These are phyloP conservation scores for Schizochytrium sp. DNA, from an alignment of 108 stramenopile species.

Conservation along the genomic window DNA sequence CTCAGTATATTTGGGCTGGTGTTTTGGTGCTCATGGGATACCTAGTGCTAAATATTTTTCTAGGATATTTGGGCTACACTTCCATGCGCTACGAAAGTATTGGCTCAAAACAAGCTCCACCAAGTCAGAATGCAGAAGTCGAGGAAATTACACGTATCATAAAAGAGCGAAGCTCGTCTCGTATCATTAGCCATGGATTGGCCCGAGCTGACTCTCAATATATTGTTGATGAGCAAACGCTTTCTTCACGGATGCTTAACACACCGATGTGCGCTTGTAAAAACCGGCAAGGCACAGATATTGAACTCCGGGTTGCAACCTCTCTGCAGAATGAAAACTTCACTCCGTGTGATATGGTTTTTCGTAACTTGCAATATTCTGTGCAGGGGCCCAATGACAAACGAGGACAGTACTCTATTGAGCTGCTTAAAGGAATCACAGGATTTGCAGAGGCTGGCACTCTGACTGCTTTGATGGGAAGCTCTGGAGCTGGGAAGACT, in stretches of 20 bases:
- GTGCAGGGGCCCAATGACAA: background rate
- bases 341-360: background rate
- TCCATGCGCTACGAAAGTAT: background rate
- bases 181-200: no score
- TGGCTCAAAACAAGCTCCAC: background rate
- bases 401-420: background rate
- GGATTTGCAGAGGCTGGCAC: constrained; percentile 62
- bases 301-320: background rate
- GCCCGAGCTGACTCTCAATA: no score
- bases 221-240: no score
- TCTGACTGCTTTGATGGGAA: constrained; percentile 70
- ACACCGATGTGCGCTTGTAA: no score
- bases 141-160: background rate
- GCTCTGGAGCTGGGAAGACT: constrained; percentile 78
- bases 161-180: background rate
- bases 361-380: constrained; percentile 39
- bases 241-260: no score
- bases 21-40: background rate
- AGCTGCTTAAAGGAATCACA: constrained; percentile 54
- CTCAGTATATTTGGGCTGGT: background rate
- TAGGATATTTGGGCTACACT: background rate
- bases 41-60: background rate
- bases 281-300: no score
- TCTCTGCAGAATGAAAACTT: background rate
- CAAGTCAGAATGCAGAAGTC: background rate